Percentiles rank a stretch among this genome's conserved stretches.
Conservation (phyloP, 2,329 filamentous ascomycete species). For the Eurotiales sp. region DNA sequence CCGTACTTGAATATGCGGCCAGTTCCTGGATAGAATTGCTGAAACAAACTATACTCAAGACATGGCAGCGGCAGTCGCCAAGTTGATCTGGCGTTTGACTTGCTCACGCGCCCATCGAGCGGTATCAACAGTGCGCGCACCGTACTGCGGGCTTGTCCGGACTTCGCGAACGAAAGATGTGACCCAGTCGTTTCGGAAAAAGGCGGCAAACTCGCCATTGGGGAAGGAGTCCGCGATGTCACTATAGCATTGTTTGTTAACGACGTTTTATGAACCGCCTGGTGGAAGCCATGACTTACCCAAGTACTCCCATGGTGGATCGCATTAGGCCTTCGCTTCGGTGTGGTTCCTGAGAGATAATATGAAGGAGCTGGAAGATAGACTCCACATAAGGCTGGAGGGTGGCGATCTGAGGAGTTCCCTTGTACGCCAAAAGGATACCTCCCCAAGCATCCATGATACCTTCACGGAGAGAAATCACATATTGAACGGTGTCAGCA, state of each 20-base stretch:
- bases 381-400: conserved; percentile 75
- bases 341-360: conserved; percentile 76
- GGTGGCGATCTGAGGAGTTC: conserved; percentile 56
- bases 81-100: conserved; percentile 75
- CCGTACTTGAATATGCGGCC: not conserved
- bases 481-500: conserved; percentile 96
- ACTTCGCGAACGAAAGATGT: conserved; percentile 88
- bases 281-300: conserved; percentile 55
- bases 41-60: conserved; percentile 26
- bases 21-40: not conserved
- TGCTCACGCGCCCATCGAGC: conserved; percentile 97
- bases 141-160: conserved; percentile 82
- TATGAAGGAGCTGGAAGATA: conserved; percentile 82
- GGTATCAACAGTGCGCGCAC: conserved; percentile 80
- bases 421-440: conserved; percentile 91
- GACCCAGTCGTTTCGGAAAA: conserved; percentile 89
- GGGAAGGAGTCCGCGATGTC: conserved; percentile 94
- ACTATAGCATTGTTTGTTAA: conserved; percentile 52
- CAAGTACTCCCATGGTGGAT: conserved; percentile 95
- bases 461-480: conserved; percentile 88
- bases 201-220: conserved; percentile 75
- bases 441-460: conserved; percentile 99
- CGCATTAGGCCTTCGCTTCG: conserved; percentile 88
- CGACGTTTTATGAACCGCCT: conserved; percentile 4
- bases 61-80: conserved; percentile 37